Percentiles rank a stretch among this genome's conserved stretches.
These are phyloP conservation scores for Saturnispora quitensis DNA, from an alignment of 805 yeast genomes.

Conservation along the genomic window DNA sequence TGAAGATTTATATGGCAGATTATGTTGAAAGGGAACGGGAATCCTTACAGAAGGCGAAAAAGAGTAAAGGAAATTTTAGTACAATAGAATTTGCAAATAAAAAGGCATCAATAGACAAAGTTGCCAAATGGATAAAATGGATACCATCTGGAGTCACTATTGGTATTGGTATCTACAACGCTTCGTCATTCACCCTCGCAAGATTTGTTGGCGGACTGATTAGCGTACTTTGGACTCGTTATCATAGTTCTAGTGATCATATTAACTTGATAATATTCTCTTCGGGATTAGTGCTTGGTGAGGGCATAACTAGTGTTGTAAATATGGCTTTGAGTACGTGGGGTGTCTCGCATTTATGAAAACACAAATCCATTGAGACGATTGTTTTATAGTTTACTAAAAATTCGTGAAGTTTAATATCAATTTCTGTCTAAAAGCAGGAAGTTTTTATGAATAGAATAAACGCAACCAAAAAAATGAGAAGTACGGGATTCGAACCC, in stretches of 20 bases:
- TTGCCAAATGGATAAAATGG: constrained; percentile 36
- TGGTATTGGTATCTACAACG: constrained; percentile 91
- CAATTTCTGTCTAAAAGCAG: no score
- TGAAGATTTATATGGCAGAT: constrained; percentile 28
- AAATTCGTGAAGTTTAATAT: background rate
- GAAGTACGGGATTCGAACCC: constrained; percentile 93
- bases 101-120: constrained; percentile 10
- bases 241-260: constrained; percentile 24
- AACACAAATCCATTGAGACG: background rate
- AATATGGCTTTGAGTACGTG: constrained; percentile 71
- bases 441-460: background rate
- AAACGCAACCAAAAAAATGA: constrained; percentile 29
- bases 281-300: constrained; percentile 89
- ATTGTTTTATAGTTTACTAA: background rate
- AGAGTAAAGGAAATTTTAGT: background rate
- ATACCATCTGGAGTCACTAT: constrained; percentile 95
- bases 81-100: background rate
- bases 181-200: constrained; percentile 90
- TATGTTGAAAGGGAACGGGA: constrained; percentile 4
- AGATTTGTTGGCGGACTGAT: constrained; percentile 82
- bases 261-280: constrained; percentile 80
- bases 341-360: constrained; percentile 49
- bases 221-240: constrained; percentile 47
- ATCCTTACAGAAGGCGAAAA: constrained; percentile 10
- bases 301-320: constrained; percentile 78